A percentile compares a stretch with the other conserved stretches of the same genome.
Conservation (phyloP, 805 yeast genomes). For the Candida khao-thaluensis region DNA sequence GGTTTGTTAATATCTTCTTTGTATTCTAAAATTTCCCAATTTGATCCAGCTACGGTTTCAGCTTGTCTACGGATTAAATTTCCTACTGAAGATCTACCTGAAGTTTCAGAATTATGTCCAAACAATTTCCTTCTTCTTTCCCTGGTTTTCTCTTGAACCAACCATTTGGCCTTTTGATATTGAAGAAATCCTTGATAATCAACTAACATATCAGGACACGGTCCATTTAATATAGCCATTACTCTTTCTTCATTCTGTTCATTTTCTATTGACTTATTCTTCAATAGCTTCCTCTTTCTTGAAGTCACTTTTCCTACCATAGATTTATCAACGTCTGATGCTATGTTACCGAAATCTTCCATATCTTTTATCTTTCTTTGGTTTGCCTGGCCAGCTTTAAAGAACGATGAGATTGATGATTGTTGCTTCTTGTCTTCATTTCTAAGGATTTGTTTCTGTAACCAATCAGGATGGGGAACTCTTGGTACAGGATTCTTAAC, state of each 20-base stretch:
- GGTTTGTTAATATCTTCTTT: slow-evolving; percentile 51
- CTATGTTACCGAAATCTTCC: slow-evolving; percentile 61
- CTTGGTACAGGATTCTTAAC: slow-evolving; percentile 91
- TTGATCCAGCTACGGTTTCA: slow-evolving; percentile 68
- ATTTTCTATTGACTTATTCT: slow-evolving; percentile 19
- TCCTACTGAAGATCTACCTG: slow-evolving; percentile 62
- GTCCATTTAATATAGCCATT: slow-evolving; percentile 47
- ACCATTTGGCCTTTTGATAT: slow-evolving; percentile 90
- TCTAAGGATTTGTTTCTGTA: slow-evolving; percentile 58
- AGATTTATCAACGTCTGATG: slow-evolving; percentile 26
- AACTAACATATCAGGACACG: slow-evolving; percentile 63
- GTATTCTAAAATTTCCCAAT: slow-evolving; percentile 86
- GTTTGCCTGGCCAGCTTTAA: slow-evolving; percentile 43
- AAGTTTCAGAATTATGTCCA: slow-evolving; percentile 58
- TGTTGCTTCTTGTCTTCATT: slow-evolving; percentile 73
- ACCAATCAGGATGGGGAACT: slow-evolving; percentile 93
- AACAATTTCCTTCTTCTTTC: slow-evolving; percentile 72
- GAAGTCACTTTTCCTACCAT: slow-evolving; percentile 48
- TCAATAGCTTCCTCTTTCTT: slow-evolving; percentile 40
- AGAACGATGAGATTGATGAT: slow-evolving; percentile 58
- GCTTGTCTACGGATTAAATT: slow-evolving; percentile 74
- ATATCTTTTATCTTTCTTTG: slow-evolving; percentile 56
- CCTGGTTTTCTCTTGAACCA: slow-evolving; percentile 66
- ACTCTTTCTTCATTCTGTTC: slow-evolving; percentile 49
- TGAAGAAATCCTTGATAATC: slow-evolving; percentile 68